Percentiles rank a stretch among this genome's conserved stretches.
Evolutionary conservation across 2,329 filamentous ascomycete species (phyloP).

Genomic region (Xylariaceae sp.): DNA sequence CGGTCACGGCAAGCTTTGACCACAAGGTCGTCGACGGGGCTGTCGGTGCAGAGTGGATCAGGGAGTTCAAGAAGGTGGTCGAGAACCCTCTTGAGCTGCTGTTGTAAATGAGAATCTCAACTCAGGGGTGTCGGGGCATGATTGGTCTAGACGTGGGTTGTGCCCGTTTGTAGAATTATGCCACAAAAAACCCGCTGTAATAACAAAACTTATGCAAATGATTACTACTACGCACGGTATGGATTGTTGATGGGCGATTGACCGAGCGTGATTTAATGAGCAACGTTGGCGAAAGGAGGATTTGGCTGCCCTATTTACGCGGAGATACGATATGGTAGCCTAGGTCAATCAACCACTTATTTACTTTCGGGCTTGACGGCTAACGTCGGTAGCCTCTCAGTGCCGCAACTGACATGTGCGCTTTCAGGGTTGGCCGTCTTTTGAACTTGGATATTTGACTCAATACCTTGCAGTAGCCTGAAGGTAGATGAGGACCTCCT

Average conservation of each 20-base stretch:
- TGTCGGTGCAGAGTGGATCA: slow-evolving; percentile 94
- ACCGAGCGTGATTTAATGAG: neutral
- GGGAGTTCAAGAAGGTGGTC: slow-evolving; percentile 93
- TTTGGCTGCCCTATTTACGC: neutral
- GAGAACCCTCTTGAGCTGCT: slow-evolving; percentile 97
- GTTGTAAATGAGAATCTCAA: slow-evolving; percentile 60
- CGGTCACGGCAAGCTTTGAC: slow-evolving; percentile 93
- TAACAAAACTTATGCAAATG: slow-evolving; percentile 24
- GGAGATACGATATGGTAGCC: neutral
- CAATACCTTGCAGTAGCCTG: neutral
- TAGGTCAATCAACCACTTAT: neutral
- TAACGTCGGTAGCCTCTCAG: neutral
- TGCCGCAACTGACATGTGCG: neutral
- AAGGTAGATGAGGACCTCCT: neutral
- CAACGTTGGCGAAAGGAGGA: neutral
- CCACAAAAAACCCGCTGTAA: slow-evolving; percentile 31
- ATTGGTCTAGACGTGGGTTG: slow-evolving; percentile 34
- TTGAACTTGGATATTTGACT: neutral
- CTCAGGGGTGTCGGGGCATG: slow-evolving; percentile 34
- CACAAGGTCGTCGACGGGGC: slow-evolving; percentile 98
- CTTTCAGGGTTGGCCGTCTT: neutral
- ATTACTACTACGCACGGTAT: neutral
- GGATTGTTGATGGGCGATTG: neutral
- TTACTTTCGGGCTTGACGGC: neutral
- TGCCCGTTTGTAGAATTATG: slow-evolving; percentile 35